Evolutionary conservation across 805 yeast genomes (phyloP).

Genomic region (Wickerhamiella lipophila): DNA sequence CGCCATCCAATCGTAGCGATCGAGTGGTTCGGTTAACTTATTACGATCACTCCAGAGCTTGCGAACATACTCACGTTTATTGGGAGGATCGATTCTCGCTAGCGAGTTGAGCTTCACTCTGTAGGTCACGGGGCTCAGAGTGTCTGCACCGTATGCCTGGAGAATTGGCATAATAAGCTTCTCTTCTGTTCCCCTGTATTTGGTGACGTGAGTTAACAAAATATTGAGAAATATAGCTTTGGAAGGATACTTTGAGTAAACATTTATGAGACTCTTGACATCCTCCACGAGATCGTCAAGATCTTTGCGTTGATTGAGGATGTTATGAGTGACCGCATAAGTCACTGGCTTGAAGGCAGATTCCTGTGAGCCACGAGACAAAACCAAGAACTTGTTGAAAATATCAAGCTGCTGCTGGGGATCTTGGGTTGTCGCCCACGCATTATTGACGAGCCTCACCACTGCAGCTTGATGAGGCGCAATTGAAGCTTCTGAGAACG

Average conservation of each 20-base stretch:
- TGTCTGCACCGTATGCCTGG: constrained; percentile 14
- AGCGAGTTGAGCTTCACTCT: constrained; percentile 21
- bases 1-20: constrained; percentile 20
- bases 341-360: constrained; percentile 17
- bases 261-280: constrained; percentile 11
- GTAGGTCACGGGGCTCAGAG: constrained; percentile 13
- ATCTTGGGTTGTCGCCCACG: constrained; percentile 10
- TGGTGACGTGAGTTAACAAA: constrained; percentile 16
- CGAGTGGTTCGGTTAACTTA: constrained; percentile 9
- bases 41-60: constrained; percentile 16
- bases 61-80: constrained; percentile 7
- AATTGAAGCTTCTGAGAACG: constrained; percentile 10
- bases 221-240: constrained; percentile 19
- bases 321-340: constrained; percentile 11
- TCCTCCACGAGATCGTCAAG: constrained; percentile 4
- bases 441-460: constrained; percentile 16
- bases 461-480: constrained; percentile 19
- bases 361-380: constrained; percentile 15
- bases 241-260: constrained; percentile 10
- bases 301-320: constrained; percentile 6
- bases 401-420: constrained; percentile 14
- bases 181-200: constrained; percentile 14
- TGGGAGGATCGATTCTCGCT: constrained; percentile 11
- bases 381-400: constrained; percentile 15
- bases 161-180: constrained; percentile 14